A percentile compares a stretch with the other conserved stretches of the same genome.
phyloP scores from a whole-genome alignment of 2,329 filamentous ascomycete genomes.

The Aureobasidium sp. region DNA sequence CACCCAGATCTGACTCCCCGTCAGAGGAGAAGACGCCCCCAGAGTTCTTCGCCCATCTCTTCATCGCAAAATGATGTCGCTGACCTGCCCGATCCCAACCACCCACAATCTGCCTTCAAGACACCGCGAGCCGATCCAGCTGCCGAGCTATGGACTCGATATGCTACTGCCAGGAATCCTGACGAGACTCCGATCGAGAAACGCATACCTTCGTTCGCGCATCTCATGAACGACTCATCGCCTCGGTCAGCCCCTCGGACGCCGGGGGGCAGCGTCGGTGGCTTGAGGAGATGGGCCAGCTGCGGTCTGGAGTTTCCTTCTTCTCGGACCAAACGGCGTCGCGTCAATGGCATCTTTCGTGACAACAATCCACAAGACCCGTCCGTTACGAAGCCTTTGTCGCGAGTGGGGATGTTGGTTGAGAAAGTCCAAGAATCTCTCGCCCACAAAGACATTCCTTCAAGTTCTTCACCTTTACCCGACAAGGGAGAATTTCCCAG shows the following conservation, averaged over 20 bases:
- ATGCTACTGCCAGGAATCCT: slow-evolving; percentile 32
- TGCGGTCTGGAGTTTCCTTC: slow-evolving; percentile 44
- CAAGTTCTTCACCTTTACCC: slow-evolving; percentile 43
- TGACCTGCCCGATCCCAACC: slow-evolving; percentile 24
- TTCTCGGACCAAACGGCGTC: slow-evolving; percentile 36
- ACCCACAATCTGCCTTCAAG: slow-evolving; percentile 25
- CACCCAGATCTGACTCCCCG: slow-evolving; percentile 36
- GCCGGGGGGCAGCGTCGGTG: slow-evolving; percentile 40
- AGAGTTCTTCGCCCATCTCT: slow-evolving; percentile 41
- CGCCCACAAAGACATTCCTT: slow-evolving; percentile 33
- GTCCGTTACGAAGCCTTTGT: slow-evolving; percentile 21
- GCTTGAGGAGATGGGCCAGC: slow-evolving; percentile 44
- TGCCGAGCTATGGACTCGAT: slow-evolving; percentile 41
- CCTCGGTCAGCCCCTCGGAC: slow-evolving; percentile 37
- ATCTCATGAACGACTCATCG: slow-evolving; percentile 41
- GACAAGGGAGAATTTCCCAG: slow-evolving; percentile 23
- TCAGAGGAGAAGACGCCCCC: slow-evolving; percentile 39
- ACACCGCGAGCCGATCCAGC: slow-evolving; percentile 43
- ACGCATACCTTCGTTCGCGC: slow-evolving; percentile 36
- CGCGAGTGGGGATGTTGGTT: slow-evolving; percentile 30
- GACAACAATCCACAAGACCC: slow-evolving; percentile 28
- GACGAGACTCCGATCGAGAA: slow-evolving; percentile 32
- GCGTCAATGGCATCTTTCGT: slow-evolving; percentile 30
- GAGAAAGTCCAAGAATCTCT: slow-evolving; percentile 42
- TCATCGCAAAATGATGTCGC: slow-evolving; percentile 32